Evolutionary conservation across 2,329 filamentous ascomycete species (phyloP), one percentile per base, ranked within the genome.

Genomic region (Microdochium trichocladiopsis): DNA sequence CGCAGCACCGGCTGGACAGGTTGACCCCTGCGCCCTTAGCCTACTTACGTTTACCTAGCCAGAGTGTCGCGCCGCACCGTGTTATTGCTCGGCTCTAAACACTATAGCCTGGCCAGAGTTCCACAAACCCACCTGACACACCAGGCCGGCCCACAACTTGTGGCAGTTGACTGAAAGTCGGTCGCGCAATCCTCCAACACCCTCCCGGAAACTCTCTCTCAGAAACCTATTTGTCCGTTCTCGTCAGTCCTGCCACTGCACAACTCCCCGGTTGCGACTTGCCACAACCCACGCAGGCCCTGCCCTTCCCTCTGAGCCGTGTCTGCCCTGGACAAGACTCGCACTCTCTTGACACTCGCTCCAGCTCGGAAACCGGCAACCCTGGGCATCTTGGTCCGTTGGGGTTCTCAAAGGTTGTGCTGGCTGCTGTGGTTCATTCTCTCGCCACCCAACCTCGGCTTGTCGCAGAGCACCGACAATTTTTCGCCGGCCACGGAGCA

Each of bases 401-500:
- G 12, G 18, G 11, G 41, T 45, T 45, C 14, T 18, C 41, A 6
- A 18, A 5, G 9, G 6, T 16, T 10, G 21, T 45, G 36, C n/a
- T n/a, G n/a, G n/a, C n/a, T 45, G 21, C 41, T 18, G 28, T 31
- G 28, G 28, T 31, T 31, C 8, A 31, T 21, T 22, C 22, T 22
- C 41, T 41, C 11, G 36, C 36, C 36, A 41, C 36, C 36, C 11
- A 11, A 18, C 6, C 18, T 10, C 6, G 22, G 16, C 41, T 45
- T 16, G 6, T 45, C 41, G 22, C 41, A 45, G 6, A n/a, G n/a
- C n/a, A n/a, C n/a, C 28, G 8, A 31, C 28, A 31, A 8, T 14
- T 31, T 8, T 14, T 31, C 8, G 8, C 28, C 14, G 14, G n/a
- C 9, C 37, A 45, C 16, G 37, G 50, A 56, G 58, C 50, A 61